These are phyloP conservation scores for Phanerochaete carnosa DNA, from an alignment of 768 basidiomycete species.

Conservation along the genomic window DNA sequence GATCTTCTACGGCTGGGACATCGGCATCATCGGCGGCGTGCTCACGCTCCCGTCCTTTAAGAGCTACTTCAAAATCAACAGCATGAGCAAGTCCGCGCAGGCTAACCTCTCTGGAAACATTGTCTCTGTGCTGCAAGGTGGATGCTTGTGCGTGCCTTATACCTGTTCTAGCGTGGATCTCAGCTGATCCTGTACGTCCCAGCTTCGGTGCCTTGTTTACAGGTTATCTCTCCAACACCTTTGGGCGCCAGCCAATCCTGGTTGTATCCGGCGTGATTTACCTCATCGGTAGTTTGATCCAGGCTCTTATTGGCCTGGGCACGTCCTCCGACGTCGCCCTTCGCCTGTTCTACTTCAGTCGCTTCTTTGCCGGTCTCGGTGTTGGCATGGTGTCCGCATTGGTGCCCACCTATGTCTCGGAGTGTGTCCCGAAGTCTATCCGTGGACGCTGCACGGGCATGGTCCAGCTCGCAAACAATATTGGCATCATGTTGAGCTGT, in stretches of 20 bases:
- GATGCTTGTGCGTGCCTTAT: slow-evolving; percentile 39
- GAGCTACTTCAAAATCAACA: slow-evolving; percentile 43
- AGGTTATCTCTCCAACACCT: slow-evolving; percentile 37
- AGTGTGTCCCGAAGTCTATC: slow-evolving; percentile 44
- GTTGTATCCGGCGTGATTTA: slow-evolving; percentile 43
- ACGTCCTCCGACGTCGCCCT: slow-evolving; percentile 32
- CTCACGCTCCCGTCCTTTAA: slow-evolving; percentile 44
- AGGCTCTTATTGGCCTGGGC: slow-evolving; percentile 41
- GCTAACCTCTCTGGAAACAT: slow-evolving; percentile 48
- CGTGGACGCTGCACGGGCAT: slow-evolving; percentile 49
- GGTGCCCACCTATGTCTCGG: slow-evolving; percentile 49
- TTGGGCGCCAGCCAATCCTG: slow-evolving; percentile 45
- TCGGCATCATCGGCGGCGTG: slow-evolving; percentile 48
- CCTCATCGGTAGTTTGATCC: slow-evolving; percentile 45
- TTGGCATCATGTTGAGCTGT: slow-evolving; percentile 36
- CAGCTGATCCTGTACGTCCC: neutral
- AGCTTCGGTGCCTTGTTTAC: slow-evolving; percentile 46
- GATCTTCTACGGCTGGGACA: slow-evolving; percentile 49
- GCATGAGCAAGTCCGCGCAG: slow-evolving; percentile 31
- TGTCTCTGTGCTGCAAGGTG: slow-evolving; percentile 47
- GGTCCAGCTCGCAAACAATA: slow-evolving; percentile 31
- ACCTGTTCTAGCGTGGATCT: neutral
- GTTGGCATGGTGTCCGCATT: slow-evolving; percentile 52
- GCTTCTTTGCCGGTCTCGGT: slow-evolving; percentile 61
- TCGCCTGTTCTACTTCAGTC: slow-evolving; percentile 41